Base-by-base conservation (phyloP, 305 asterid species). In the Stenogyne calaminthoides region DNA sequence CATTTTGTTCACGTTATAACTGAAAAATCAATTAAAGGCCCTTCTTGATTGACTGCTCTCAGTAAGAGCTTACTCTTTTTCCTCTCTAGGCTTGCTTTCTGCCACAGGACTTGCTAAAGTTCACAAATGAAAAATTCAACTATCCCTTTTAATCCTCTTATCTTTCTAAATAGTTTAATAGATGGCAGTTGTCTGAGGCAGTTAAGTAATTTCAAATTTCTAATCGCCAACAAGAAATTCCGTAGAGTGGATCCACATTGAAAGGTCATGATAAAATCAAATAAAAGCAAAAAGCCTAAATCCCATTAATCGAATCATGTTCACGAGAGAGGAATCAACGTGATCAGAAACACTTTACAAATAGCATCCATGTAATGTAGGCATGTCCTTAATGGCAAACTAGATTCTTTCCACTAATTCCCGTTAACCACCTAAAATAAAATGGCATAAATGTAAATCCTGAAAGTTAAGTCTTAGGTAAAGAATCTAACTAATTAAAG, bases 321-420 rank as follows among this genome's bases (percentile, higher is more conserved):
- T 22, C 57, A 60, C 32, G 16, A 47, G 68, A 67, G 57, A 59
- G 57, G 47, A 18, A 8, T 42, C 54, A 40, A n/a, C 19, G 5
- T 18, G 64, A 54, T 9, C 39, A 29, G 20, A 57, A 76, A 57
- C 64, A 64, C 20, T 70, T 63, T 18, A 67, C 56, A 68, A 32
- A 34, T 64, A 73, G 51, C 65, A 69, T n/a, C 62, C 52, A 16
- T 15, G 20, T 64, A 58, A 20, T 22, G 10, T 27, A 64, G 22
- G 37, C 16, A 22, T 22, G 34, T 19, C 14, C 18, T 37, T 9
- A 18, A 36, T n/a, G 34, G 40, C 25, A 19, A 75, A 20, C 14
- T 8, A 15, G 73, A 58, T 67, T 47, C 68, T 58, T 67, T 49
- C 27, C 46, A 58, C 14, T 44, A 61, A 39, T 69, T 62, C 66